These are phyloP conservation scores for Spathaspora hagerdaliae DNA, from an alignment of 805 yeast species.

Conservation along the genomic window DNA sequence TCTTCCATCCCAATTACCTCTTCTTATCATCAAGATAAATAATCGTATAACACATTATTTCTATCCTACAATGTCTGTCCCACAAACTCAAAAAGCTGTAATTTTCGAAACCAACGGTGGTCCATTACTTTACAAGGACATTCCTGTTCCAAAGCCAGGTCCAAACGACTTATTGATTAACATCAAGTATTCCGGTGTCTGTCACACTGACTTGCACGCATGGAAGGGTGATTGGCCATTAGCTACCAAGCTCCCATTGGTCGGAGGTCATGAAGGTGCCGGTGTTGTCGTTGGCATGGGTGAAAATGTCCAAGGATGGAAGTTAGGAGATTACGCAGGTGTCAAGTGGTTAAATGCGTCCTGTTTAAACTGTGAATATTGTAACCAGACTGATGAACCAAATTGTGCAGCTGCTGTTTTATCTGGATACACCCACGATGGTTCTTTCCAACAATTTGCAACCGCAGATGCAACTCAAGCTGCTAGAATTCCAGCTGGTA, in stretches of 20 bases:
- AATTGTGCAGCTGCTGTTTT: constrained; percentile 62
- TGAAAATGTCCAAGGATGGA: constrained; percentile 60
- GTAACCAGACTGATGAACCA: constrained; percentile 64
- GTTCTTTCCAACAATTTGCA: constrained; percentile 88
- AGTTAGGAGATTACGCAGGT: constrained; percentile 80
- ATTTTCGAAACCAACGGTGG: constrained; percentile 37
- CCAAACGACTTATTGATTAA: constrained; percentile 75
- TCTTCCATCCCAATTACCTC: too few species aligned
- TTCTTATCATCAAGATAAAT: too few species aligned
- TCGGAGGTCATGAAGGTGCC: constrained; percentile 90
- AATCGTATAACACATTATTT: background rate
- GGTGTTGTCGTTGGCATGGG: constrained; percentile 82
- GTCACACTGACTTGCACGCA: constrained; percentile 93
- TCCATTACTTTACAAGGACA: constrained; percentile 48
- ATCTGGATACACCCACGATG: constrained; percentile 85
- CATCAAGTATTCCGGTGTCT: constrained; percentile 85
- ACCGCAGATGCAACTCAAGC: constrained; percentile 88
- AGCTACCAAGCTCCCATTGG: constrained; percentile 67
- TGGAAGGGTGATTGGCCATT: constrained; percentile 95
- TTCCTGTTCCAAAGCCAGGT: constrained; percentile 78
- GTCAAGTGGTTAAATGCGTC: constrained; percentile 81
- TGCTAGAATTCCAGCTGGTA: constrained; percentile 68
- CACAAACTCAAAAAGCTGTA: constrained; percentile 35
- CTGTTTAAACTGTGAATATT: constrained; percentile 73
- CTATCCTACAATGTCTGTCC: constrained; percentile 13